Evolutionary conservation across 257 asterid species (phyloP), one percentile per base, ranked within the genome.

Genomic region (Solanum habrochaites): DNA sequence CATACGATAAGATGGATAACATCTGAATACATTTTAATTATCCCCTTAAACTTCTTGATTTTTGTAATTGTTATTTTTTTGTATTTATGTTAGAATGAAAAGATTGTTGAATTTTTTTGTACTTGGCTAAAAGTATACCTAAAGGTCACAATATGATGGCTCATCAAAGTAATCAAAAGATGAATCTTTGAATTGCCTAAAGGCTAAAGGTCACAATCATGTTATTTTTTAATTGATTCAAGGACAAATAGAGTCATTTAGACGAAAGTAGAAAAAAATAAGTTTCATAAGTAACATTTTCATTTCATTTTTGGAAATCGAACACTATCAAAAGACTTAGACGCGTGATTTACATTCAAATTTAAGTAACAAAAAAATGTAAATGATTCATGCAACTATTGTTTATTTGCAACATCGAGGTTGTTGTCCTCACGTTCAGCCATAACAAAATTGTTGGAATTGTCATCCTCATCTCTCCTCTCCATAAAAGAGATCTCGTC

Each of bases 391-490:
- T 39, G 31, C 66, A 84, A 5, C 32, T 86, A 92, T 86, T 88
- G 88, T 83, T 86, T 90, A 83, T 91, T 88, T 64, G 86, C 89
- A 88, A 88, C 89, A 81, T 94, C 93, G 69, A 87, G 89, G 89
- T 27, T 89, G 89, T 27, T 89, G 90, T 90, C 97, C 87, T 89
- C 94, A 85, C 85, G 91, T 90, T 93, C 94, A 88, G 93, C 72
- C 89, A 85, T 91, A 81, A 90, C 97, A 93, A 71, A 29, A 86
- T 90, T 91, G 81, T 92, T 92, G 39, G 90, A 42, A 18, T 42
- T n/a, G 37, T 43, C 16, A 13, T 52, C 37, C 12, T 90, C 86
- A 1, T 74, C 82, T 43, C 35, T 78, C 71, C 89, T 94, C 84
- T 66, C 88, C 29, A 86, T 86, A 85, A 74, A 77, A 31, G 88